Evolutionary conservation across 257 asterid genomes (phyloP), one percentile per base, ranked within the genome.

Genomic region (Nemophila menziesii): DNA sequence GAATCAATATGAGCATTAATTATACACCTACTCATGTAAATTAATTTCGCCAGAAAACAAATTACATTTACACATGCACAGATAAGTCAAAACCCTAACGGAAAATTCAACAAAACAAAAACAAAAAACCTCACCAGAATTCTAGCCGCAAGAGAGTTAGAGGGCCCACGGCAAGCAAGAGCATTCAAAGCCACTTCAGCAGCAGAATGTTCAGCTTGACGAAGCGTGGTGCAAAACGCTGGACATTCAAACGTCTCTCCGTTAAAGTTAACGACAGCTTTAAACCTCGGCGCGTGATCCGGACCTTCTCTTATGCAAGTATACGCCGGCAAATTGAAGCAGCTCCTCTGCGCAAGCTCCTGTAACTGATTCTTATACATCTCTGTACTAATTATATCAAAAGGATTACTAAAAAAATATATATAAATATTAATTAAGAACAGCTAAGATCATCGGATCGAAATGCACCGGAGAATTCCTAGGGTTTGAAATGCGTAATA

Each of bases 321-420:
- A 64, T 85, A 85, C 29, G 95, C 71, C 52, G 93, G 95, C 63
- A 75, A 68, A 61, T 80, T 80, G 73, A 85, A 73, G 82, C 92
- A 85, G 85, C 93, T 77, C 82, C 82, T 74, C 63, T 80, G 95
- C 64, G 95, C 93, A 72, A 80, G 76, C 81, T 77, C 90, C 70
- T 84, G 95, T 46, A 80, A 76, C 85, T 77, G 93, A 70, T 80
- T 84, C 78, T 84, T 84, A 60, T 75, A 77, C 86, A 74, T 78
- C 68, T 73, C 55, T 49, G 33, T 41, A 49, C 40, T 29, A 42
- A 42, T 21, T 33, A 43, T 21, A 17, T 23, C 49, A 6, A 2
- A n/a, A 39, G 33, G 33, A 15, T 14, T 15, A 41, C 4, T 7
- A 29, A 29, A 7, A 7, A 29, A 29, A 7, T 2, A 29, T 26